phyloP scores from a whole-genome alignment of 345 rosid species.

The Arabidopsis thaliana region TAIR10.1 NC_003074.8:132001-132500 shows the following conservation, averaged over 20 bases:
- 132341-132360: conserved; percentile 13
- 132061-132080: background rate
- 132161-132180: conserved; percentile 22
- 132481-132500: conserved; percentile 5
- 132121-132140: no score
- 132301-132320: conserved; percentile 30
- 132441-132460: background rate
- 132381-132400: background rate
- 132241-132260: conserved; percentile 14
- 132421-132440: background rate
- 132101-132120: background rate
- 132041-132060: background rate
- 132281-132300: conserved; percentile 15
- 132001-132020: background rate
- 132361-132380: background rate
- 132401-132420: background rate
- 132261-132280: conserved; percentile 39
- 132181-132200: conserved; percentile 10
- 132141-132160: background rate
- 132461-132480: background rate
- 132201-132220: conserved; percentile 7
- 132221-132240: conserved; percentile 25
- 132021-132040: conserved; percentile 5
- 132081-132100: no score
- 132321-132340: conserved; percentile 34